Conservation (phyloP, 225 moss, liverwort and hornwort genomes). For the Pseudisothecium myosuroides region DNA sequence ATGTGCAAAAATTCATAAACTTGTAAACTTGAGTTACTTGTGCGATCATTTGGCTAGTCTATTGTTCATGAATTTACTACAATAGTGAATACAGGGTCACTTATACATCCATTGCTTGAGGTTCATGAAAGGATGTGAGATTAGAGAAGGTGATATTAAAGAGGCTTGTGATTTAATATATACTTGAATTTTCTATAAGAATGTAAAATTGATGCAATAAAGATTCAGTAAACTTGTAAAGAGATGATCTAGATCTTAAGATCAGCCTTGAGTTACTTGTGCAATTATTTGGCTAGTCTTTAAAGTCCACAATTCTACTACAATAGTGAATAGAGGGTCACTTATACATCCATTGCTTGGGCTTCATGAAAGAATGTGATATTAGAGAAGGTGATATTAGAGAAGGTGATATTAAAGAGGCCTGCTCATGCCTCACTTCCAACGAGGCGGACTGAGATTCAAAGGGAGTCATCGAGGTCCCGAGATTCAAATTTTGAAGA, state of each 20-base stretch:
- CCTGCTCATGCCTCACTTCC: no score
- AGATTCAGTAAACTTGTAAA: background rate
- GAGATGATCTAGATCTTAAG: background rate
- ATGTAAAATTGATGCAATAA: background rate
- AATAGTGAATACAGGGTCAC: no score
- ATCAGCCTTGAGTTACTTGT: accelerated
- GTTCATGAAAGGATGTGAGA: no score
- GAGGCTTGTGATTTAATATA: no score
- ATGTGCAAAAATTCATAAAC: no score
- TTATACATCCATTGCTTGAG: no score
- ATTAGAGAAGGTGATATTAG: background rate
- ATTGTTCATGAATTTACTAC: no score
- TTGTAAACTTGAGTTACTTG: no score
- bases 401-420: background rate
- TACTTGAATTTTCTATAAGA: no score
- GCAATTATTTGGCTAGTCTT: background rate
- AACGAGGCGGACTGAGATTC: background rate
- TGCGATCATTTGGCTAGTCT: no score
- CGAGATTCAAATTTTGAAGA: background rate
- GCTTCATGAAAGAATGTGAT: background rate
- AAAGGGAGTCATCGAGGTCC: background rate
- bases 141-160: no score
- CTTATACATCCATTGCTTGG: background rate
- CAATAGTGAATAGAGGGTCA: background rate
- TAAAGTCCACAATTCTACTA: background rate